Base-by-base conservation (phyloP, 129 eudicot genomes). In the Sambucus nigra region DNA sequence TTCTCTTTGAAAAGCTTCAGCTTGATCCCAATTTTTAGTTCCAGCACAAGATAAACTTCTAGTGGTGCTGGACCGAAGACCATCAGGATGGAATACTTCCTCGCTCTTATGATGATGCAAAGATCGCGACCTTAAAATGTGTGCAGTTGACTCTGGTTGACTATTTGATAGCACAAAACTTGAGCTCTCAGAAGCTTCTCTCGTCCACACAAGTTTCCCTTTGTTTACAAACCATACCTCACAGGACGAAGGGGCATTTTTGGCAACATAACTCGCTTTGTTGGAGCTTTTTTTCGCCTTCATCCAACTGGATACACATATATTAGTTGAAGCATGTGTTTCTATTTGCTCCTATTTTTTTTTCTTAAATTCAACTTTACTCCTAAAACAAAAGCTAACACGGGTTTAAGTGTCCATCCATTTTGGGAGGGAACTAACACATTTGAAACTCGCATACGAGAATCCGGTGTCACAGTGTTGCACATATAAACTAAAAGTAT, bases 221-320 rank as follows among this genome's bases (percentile, higher is more conserved):
- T 83, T 87, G 66, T 74, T 60, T 23, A 87, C 74, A 28, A 79
- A 83, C 79, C 73, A 80, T 38, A 87, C 71, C 72, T 77, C 70
- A 75, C 96, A 87, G 55, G 61, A 80, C 0, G 73, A 60, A 66
- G 96, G 89, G 40, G 75, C 83, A 21, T 74, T 61, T 67, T 77
- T 80, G 14, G 78, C 83, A 31, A 60, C 77, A 55, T 71, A 81
- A 71, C 71, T 76, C 27, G 83, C 76, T 71, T 79, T 80, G 61
- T 76, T 62, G 1, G 89, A 76, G 64, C 67, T 66, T 61, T 62
- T 81, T 70, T 75, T 86, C 74, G 78, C 65, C 67, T 70, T 83
- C 64, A 64, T 54, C 62, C 80, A 80, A 64, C 94, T 87, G 76
- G 33, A 69, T 21, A 49, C 15, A 26, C 20, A n/a, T n/a, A n/a